Conservation (phyloP, 169 alveolate species). For the Plasmodium fragile region DNA sequence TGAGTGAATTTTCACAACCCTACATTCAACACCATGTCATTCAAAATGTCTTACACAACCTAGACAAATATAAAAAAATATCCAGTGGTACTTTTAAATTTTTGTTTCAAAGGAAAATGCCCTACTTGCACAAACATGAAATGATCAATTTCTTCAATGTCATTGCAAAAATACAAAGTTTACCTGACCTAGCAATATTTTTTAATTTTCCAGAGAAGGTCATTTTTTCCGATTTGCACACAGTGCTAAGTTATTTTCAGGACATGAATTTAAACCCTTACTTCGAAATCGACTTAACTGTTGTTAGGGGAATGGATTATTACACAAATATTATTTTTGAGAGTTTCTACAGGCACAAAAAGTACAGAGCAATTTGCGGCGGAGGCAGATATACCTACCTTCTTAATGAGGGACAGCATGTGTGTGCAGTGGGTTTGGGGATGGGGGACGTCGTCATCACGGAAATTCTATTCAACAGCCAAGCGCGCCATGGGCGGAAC, state of each 20-base stretch:
- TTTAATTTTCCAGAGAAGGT: neutral
- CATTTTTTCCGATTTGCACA: neutral
- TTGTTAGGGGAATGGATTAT: slow-evolving; percentile 64
- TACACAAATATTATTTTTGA: slow-evolving; percentile 62
- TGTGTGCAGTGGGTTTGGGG: slow-evolving; percentile 55
- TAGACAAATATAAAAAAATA: slow-evolving; percentile 48
- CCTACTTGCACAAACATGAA: slow-evolving; percentile 1
- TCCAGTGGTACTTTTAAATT: slow-evolving; percentile 15
- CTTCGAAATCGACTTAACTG: slow-evolving; percentile 42
- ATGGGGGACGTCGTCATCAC: slow-evolving; percentile 76
- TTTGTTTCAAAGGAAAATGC: slow-evolving; percentile 22
- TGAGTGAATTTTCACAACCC: neutral
- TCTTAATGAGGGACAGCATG: neutral
- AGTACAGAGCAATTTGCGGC: slow-evolving; percentile 68
- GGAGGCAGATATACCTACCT: slow-evolving; percentile 59
- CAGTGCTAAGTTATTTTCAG: slow-evolving; percentile 5
- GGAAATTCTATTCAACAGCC: slow-evolving; percentile 38
- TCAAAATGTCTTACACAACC: slow-evolving; percentile 15
- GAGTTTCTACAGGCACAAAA: slow-evolving; percentile 20
- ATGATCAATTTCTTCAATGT: neutral
- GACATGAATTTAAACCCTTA: slow-evolving; percentile 2
- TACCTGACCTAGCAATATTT: slow-evolving; percentile 1
- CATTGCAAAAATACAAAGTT: neutral
- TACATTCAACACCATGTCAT: neutral
- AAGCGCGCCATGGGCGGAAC: neutral